Evolutionary conservation across 306 rosid species (phyloP).

Genomic region (Carpinus fangiana): DNA sequence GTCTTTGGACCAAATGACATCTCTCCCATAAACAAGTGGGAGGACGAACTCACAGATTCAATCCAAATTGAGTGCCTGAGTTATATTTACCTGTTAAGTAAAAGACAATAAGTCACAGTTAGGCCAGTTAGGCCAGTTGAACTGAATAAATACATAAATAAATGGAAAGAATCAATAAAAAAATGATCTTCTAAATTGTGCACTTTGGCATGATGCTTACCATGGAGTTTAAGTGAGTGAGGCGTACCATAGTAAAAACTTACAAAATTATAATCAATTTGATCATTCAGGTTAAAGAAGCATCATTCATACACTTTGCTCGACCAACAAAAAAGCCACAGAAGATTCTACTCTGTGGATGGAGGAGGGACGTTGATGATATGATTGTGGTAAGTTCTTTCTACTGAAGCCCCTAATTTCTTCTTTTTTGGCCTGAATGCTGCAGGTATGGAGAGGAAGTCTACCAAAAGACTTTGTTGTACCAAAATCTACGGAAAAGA

Average conservation of each 20-base stretch:
- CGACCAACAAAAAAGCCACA: constrained; percentile 48
- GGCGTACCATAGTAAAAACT: constrained; percentile 36
- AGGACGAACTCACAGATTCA: neutral
- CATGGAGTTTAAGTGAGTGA: constrained; percentile 32
- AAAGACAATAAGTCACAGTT: neutral
- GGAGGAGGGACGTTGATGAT: constrained; percentile 63
- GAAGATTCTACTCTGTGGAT: constrained; percentile 55
- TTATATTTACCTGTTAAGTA: neutral
- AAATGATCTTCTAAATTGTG: constrained; percentile 19
- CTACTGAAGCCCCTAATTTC: constrained; percentile 43
- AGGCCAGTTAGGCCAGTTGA: constrained; percentile 8
- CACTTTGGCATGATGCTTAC: constrained; percentile 31
- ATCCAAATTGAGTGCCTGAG: neutral
- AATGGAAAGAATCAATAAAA: neutral
- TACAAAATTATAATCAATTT: constrained; percentile 41
- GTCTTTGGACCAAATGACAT: neutral
- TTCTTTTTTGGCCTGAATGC: constrained; percentile 40
- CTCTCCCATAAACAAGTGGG: neutral
- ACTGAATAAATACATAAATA: neutral
- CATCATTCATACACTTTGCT: constrained; percentile 45
- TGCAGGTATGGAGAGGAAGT: constrained; percentile 94
- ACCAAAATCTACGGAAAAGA: constrained; percentile 76
- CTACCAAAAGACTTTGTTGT: constrained; percentile 74
- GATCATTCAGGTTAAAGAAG: constrained; percentile 55
- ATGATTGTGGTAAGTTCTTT: constrained; percentile 47